phyloP scores from a whole-genome alignment of 768 basidiomycete species.

The Suillus hirtellus region DNA sequence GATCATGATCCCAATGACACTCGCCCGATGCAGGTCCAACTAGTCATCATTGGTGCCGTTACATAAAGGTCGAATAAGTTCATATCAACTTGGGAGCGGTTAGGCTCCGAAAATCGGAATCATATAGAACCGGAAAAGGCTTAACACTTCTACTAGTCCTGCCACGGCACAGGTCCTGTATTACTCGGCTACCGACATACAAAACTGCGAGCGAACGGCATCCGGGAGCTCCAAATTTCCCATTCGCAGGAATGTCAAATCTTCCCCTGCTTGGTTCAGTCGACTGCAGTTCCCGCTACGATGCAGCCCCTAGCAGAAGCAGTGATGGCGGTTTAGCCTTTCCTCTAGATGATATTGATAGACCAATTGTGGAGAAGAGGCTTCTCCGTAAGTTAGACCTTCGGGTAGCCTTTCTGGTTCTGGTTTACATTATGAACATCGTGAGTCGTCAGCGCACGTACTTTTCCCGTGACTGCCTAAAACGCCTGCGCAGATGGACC shows the following conservation, averaged over 20 bases:
- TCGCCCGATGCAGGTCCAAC: not conserved
- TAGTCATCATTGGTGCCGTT: too few relatives aligned
- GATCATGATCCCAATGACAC: not conserved
- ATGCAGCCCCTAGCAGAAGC: not conserved
- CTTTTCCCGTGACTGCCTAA: not conserved
- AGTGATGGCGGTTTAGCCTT: not conserved
- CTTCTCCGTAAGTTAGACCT: slow-evolving; percentile 45
- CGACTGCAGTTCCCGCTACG: not conserved
- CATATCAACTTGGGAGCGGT: not conserved
- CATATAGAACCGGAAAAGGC: not conserved
- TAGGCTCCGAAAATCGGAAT: not conserved
- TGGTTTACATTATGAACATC: slow-evolving; percentile 49
- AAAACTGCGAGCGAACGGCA: not conserved
- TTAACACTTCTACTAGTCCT: not conserved
- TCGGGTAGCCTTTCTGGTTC: slow-evolving; percentile 43
- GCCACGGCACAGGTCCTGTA: not conserved
- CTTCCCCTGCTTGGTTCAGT: not conserved
- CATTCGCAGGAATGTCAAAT: not conserved
- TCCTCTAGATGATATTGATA: slow-evolving; percentile 15
- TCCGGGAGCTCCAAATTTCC: not conserved
- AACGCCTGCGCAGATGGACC: slow-evolving; percentile 49
- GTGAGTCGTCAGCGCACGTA: slow-evolving; percentile 27
- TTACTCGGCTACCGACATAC: not conserved
- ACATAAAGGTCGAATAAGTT: not conserved
- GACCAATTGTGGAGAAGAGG: slow-evolving; percentile 44